Evolutionary conservation across 176 grass and related monocot species (phyloP), one percentile per base, ranked within the genome.

Genomic region (Panicum miliaceum): DNA sequence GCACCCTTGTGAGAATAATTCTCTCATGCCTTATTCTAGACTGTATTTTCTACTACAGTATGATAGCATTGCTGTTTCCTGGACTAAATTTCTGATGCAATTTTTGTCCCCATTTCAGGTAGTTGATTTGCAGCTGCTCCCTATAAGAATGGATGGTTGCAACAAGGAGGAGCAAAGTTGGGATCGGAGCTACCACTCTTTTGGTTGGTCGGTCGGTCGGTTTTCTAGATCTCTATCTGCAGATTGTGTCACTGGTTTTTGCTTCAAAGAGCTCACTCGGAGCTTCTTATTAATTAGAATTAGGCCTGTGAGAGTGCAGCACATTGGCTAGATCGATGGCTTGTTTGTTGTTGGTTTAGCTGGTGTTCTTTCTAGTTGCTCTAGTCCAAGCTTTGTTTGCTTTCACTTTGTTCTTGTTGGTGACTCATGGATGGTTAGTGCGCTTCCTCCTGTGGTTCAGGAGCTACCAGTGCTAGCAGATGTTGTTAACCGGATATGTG

Each of bases 161-260:
- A 84, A 20, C 68, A 12, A 29, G 62, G 80, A 54, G 75, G 80
- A 90, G 76, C 48, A 16, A 75, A 78, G 25, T 82, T 67, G 53
- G 75, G n/a, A n/a, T n/a, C n/a, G 80, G 56, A 84, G 13, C 63
- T 60, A 64, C 68, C 45, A 75, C 76, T 91, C 37, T 27, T 68
- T 73, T 15, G 22, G 22, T 16, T 38, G 32, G 85, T 64, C 15
- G 82, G 84, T 88, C 80, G 81, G 86, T 89, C 88, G 73, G 51
- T 87, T 80, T 84, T 57, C 46, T 80, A 75, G 82, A 84, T 90
- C 77, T 68, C 73, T 70, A 64, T 84, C 46, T 84, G 25, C 75
- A 52, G 71, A 46, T 52, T 52, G 32, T 81, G 80, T 86, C 86
- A 84, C 80, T 89, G 81, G 86, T 83, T 96, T 96, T 97, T 93